A percentile compares a stretch with the other conserved stretches of the same genome.
Evolutionary conservation across 169 alveolate species (phyloP).

Genomic region (Cryptosporidium andersoni): DNA sequence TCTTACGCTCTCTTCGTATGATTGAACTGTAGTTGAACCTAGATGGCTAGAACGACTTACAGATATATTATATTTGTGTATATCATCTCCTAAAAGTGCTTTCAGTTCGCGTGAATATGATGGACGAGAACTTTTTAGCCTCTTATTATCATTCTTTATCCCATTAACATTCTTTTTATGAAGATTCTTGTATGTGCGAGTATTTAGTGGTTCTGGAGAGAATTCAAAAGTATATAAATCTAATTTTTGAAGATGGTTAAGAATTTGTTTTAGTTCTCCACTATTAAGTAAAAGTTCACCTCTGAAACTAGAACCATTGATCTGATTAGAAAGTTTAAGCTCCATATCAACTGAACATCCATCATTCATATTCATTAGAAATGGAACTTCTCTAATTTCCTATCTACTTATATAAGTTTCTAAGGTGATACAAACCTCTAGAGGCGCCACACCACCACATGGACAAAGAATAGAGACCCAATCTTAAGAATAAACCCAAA

Average conservation of each 20-base stretch:
- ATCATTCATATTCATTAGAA: not conserved
- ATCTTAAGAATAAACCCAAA: no score
- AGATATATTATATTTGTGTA: not conserved
- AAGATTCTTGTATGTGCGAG: not conserved
- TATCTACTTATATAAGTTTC: no score
- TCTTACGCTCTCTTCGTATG: slow-evolving; percentile 12
- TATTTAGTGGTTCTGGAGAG: slow-evolving; percentile 42
- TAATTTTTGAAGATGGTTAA: slow-evolving; percentile 23
- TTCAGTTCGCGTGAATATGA: slow-evolving; percentile 65
- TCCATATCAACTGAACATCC: slow-evolving; percentile 21
- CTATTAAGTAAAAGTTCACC: slow-evolving; percentile 39
- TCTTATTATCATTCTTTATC: not conserved
- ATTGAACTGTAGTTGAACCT: slow-evolving; percentile 10
- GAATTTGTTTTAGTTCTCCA: slow-evolving; percentile 31
- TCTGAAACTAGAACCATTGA: slow-evolving; percentile 58
- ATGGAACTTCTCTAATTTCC: not conserved
- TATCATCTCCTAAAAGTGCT: slow-evolving; percentile 58
- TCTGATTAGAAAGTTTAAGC: slow-evolving; percentile 17
- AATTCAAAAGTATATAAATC: slow-evolving; percentile 55
- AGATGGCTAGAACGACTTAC: slow-evolving; percentile 12
- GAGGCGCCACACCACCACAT: no score
- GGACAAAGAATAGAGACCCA: no score
- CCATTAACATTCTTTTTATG: slow-evolving; percentile 1
- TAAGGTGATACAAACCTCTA: no score
- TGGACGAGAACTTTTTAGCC: slow-evolving; percentile 58